phyloP scores from a whole-genome alignment of 169 alveolate genomes.

The Cystoisospora suis region DNA sequence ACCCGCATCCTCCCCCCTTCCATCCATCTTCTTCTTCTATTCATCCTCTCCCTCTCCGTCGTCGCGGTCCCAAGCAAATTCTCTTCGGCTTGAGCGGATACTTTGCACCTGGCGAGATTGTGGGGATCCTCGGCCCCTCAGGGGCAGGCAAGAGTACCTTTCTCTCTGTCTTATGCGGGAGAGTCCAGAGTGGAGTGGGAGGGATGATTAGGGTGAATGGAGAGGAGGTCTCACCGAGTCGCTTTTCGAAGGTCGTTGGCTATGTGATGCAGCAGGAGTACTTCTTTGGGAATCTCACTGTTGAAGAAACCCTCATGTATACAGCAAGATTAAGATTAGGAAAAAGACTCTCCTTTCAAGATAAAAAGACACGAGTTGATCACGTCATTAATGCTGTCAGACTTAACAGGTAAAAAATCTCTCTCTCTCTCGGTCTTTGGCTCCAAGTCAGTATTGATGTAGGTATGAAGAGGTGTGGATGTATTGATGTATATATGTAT shows the following conservation, averaged over 20 bases:
- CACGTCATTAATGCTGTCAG: constrained; percentile 27
- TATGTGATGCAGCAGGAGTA: constrained; percentile 56
- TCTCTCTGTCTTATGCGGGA: constrained; percentile 79
- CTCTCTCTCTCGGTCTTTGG: too few species aligned
- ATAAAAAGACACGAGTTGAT: constrained; percentile 25
- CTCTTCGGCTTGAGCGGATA: constrained; percentile 26
- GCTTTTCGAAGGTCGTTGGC: constrained; percentile 26
- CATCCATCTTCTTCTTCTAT: too few species aligned
- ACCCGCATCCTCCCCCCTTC: too few species aligned
- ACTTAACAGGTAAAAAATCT: constrained; percentile 1
- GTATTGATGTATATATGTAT: too few species aligned
- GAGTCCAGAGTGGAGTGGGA: constrained; percentile 19
- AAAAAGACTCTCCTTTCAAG: neutral
- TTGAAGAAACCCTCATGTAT: constrained; percentile 53
- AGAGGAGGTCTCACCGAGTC: neutral
- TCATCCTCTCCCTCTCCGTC: too few species aligned
- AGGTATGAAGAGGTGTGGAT: neutral
- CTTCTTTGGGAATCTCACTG: constrained; percentile 39
- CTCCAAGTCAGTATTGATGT: too few species aligned
- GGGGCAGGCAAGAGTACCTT: constrained; percentile 94
- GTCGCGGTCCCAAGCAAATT: neutral
- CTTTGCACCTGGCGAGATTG: constrained; percentile 39
- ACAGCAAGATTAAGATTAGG: constrained; percentile 52
- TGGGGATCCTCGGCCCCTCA: constrained; percentile 79
- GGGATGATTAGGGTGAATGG: constrained; percentile 42